Base-by-base conservation (phyloP, 495 filamentous ascomycete genomes). In the Neurospora cerealis region DNA sequence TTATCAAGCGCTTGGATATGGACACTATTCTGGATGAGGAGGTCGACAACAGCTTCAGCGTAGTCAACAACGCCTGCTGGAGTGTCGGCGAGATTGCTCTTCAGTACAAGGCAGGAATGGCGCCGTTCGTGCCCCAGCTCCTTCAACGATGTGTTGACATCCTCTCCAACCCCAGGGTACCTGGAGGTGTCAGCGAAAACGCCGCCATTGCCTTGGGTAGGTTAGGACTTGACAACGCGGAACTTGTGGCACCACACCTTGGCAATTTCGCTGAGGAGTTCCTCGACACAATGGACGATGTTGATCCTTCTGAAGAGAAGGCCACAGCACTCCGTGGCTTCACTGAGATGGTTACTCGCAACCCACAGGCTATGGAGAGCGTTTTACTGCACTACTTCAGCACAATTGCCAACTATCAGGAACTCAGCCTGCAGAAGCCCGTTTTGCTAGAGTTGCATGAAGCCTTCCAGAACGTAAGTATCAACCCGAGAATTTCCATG, bases 41-140 rank as follows among this genome's bases (percentile, higher is more conserved):
- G 73, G 87, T 91, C 37, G 88, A 91, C 32, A 93, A 89, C 9
- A 90, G 91, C 9, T 98, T 97, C 81, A 91, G 92, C 62, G 95
- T 97, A 21, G 87, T 98, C 73, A 99, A 98, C 87, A 99, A 99
- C 79, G 95, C 96, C 38, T 98, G 96, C 85, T 99, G 96, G 96
- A 96, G 95, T 39, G 92, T 90, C 32, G 96, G 96, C 21, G 96
- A 99, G 83, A 96, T 99, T 73, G 91, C 94, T 10, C 90, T 98
- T 81, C 89, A 93, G 77, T 89, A 93, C 76, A 87, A 89, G 73
- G 85, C 85, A 54, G 87, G 83, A 28, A 91, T 98, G 88, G 86
- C 85, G 1, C 93, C 94, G 0, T 97, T 91, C 76, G 88, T 92
- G 28, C 90, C 93, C 13, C 86, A 92, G 73, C 82, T 98, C 15